phyloP scores from a whole-genome alignment of 179 eudicot species.

The Vitellaria paradoxa region DNA sequence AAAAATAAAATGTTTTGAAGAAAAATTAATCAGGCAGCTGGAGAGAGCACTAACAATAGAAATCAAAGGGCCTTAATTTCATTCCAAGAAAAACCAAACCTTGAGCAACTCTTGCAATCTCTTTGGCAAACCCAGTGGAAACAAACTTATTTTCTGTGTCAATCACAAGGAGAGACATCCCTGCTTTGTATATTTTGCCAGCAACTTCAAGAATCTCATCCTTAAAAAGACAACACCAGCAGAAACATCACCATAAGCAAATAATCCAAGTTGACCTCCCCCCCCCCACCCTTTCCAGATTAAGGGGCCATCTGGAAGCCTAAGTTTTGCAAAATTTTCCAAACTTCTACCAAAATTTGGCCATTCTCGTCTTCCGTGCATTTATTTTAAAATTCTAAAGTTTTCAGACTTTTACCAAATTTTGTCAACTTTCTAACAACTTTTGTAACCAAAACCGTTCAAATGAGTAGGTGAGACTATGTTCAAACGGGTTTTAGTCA shows the following conservation, averaged over 20 bases:
- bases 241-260: background rate
- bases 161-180: constrained; percentile 95
- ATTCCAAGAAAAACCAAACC: constrained; percentile 40
- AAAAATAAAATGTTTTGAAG: background rate
- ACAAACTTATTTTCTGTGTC: constrained; percentile 99
- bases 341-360: no score
- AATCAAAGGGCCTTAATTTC: background rate
- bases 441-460: no score
- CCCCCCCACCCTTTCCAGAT: no score
- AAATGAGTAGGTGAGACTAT: no score
- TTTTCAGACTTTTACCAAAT: no score
- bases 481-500: no score
- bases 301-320: no score
- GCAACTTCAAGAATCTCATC: constrained; percentile 99
- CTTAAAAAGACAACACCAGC: constrained; percentile 27
- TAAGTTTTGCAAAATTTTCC: no score
- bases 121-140: constrained; percentile 97
- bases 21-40: background rate
- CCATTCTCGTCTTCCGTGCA: no score
- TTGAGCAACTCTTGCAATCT: constrained; percentile 95
- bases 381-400: no score
- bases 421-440: no score
- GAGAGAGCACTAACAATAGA: constrained; percentile 2
- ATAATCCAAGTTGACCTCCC: no score
- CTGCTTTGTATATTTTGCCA: constrained; percentile 88